A percentile compares a stretch with the other conserved stretches of the same genome.
Evolutionary conservation across 176 grass and related monocot species (phyloP).

Genomic region (Melocanna baccifera): DNA sequence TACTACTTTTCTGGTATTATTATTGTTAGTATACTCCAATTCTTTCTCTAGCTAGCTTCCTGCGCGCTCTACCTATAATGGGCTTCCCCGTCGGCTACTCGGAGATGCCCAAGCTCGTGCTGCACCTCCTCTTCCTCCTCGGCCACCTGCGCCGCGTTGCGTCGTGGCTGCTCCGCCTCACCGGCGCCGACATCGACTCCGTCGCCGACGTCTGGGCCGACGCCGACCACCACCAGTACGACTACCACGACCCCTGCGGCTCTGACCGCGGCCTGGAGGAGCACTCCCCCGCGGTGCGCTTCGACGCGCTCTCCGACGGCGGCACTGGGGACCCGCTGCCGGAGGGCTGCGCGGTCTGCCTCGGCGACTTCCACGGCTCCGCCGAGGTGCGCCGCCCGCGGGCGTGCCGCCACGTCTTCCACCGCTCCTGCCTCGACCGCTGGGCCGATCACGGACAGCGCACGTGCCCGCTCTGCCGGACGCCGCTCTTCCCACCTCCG

Average conservation of each 20-base stretch:
- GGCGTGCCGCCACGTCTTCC: slow-evolving; percentile 80
- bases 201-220: neutral
- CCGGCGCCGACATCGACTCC: slow-evolving; percentile 37
- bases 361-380: slow-evolving; percentile 63
- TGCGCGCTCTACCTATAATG: slow-evolving; percentile 21
- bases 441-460: slow-evolving; percentile 67
- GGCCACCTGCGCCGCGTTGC: slow-evolving; percentile 56
- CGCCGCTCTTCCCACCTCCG: slow-evolving; percentile 45
- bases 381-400: slow-evolving; percentile 62
- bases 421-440: slow-evolving; percentile 67
- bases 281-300: slow-evolving; percentile 49
- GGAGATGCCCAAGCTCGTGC: slow-evolving; percentile 56
- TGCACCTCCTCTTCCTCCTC: slow-evolving; percentile 55
- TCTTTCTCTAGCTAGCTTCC: no score
- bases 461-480: slow-evolving; percentile 85
- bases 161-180: slow-evolving; percentile 47
- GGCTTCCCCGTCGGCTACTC: slow-evolving; percentile 67
- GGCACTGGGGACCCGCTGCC: neutral
- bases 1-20: no score
- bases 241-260: no score
- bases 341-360: slow-evolving; percentile 65
- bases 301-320: slow-evolving; percentile 41
- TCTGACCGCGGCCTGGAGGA: slow-evolving; percentile 28
- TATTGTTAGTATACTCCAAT: no score
- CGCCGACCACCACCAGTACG: neutral